Conservation (phyloP, 2,329 filamentous ascomycete species). For the Neofusicoccum parvum region DNA sequence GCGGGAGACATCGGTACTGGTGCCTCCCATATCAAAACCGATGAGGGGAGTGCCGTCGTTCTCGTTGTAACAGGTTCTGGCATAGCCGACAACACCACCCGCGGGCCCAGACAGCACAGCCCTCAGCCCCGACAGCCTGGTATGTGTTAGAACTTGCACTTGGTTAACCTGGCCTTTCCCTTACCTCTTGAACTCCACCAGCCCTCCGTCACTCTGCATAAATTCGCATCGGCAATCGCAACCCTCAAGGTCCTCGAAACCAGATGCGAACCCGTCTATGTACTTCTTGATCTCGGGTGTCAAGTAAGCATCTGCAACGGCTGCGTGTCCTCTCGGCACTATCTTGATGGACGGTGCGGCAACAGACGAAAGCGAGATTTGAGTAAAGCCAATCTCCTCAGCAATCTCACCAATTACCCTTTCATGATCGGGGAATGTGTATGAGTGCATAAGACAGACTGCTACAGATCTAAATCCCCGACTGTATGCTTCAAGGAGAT, state of each 20-base stretch:
- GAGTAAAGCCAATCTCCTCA: slow-evolving; percentile 32
- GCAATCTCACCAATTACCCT: slow-evolving; percentile 31
- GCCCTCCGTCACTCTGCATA: slow-evolving; percentile 38
- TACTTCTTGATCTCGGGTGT: slow-evolving; percentile 30
- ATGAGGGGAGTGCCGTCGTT: slow-evolving; percentile 30
- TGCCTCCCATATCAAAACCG: slow-evolving; percentile 36
- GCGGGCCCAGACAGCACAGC: slow-evolving; percentile 38
- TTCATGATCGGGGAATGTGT: slow-evolving; percentile 38
- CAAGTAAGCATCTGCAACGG: slow-evolving; percentile 24
- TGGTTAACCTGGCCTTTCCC: too few species aligned
- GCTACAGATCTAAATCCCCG: slow-evolving; percentile 40
- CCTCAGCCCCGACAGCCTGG: slow-evolving; percentile 34
- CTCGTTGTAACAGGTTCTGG: slow-evolving; percentile 33
- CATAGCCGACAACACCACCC: slow-evolving; percentile 38
- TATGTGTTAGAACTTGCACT: slow-evolving; percentile 15
- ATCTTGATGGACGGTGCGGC: not conserved
- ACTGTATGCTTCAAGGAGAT: slow-evolving; percentile 31
- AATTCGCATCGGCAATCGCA: slow-evolving; percentile 35
- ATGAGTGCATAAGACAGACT: slow-evolving; percentile 37
- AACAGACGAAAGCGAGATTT: slow-evolving; percentile 29
- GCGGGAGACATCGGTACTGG: slow-evolving; percentile 35
- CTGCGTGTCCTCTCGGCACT: slow-evolving; percentile 12
- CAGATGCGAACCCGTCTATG: slow-evolving; percentile 28
- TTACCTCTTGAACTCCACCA: slow-evolving; percentile 22
- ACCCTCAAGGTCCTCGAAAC: slow-evolving; percentile 33